Evolutionary conservation across 176 grass and related monocot genomes (phyloP).

Genomic region (Paspalum vaginatum): DNA sequence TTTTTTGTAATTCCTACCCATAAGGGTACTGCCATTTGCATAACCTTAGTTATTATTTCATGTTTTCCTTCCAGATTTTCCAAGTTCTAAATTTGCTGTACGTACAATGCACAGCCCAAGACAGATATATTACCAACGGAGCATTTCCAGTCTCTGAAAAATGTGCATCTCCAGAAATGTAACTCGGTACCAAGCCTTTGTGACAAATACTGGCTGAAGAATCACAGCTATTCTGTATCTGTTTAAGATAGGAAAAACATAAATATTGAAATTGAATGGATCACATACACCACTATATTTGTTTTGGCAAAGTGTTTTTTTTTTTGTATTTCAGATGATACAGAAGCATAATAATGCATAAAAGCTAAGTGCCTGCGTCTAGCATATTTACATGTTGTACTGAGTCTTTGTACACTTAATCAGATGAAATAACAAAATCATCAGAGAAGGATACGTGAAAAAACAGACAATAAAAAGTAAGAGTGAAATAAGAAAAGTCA

Average conservation of each 20-base stretch:
- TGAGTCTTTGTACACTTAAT: neutral
- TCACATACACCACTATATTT: conserved; percentile 9
- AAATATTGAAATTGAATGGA: neutral
- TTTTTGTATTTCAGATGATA: neutral
- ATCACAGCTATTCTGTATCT: conserved; percentile 57
- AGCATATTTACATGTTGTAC: neutral
- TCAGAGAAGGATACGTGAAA: neutral
- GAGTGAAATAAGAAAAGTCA: conserved; percentile 9
- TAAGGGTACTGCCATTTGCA: neutral
- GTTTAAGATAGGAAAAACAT: conserved; percentile 21
- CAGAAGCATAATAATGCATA: neutral
- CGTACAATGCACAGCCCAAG: neutral
- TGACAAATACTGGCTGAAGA: conserved; percentile 38
- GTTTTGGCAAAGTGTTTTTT: neutral
- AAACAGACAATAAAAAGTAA: neutral
- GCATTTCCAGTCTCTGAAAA: conserved; percentile 39
- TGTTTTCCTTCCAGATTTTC: neutral
- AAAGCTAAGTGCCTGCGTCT: neutral
- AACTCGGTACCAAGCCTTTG: conserved; percentile 42
- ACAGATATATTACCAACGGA: conserved; percentile 59
- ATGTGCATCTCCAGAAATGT: conserved; percentile 41
- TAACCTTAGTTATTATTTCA: neutral
- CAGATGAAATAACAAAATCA: conserved; percentile 8
- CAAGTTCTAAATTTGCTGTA: neutral
- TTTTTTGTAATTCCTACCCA: neutral